These are phyloP conservation scores for Phytophthora multivora DNA, from an alignment of 352 stramenopile genomes.

Conservation along the genomic window DNA sequence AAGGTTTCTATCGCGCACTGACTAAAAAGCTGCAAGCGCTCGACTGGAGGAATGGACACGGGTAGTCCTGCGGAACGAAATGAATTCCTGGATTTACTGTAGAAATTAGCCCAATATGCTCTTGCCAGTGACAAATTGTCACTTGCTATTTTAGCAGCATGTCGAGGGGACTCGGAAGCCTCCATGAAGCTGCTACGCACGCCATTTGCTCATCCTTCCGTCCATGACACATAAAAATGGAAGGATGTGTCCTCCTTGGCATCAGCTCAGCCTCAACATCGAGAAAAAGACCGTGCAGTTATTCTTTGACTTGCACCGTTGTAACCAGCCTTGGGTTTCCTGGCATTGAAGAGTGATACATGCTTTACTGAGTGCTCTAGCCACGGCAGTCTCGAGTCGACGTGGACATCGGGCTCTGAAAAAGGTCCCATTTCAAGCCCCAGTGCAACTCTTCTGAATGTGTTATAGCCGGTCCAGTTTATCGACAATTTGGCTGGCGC, in stretches of 20 bases:
- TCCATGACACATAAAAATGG: conserved; percentile 6
- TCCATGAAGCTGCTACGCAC: neutral
- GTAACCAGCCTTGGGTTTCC: neutral
- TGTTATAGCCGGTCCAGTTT: too few species aligned
- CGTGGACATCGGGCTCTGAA: too few species aligned
- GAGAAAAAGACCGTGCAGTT: neutral
- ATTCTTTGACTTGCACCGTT: neutral
- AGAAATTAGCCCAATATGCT: too few species aligned
- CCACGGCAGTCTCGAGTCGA: too few species aligned
- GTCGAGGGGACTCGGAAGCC: neutral
- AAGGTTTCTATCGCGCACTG: too few species aligned
- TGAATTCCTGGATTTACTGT: too few species aligned
- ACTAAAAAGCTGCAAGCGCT: neutral
- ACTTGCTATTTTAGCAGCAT: neutral
- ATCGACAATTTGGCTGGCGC: too few species aligned
- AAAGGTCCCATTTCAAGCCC: too few species aligned
- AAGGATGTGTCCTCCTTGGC: conserved; percentile 9
- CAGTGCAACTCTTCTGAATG: too few species aligned
- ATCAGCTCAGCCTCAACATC: conserved; percentile 15
- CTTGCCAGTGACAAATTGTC: too few species aligned
- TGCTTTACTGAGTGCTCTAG: too few species aligned
- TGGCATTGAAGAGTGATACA: neutral
- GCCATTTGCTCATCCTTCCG: conserved; percentile 5
- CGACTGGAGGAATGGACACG: neutral
- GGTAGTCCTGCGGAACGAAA: too few species aligned